Percentiles rank a stretch among this genome's conserved stretches.
Evolutionary conservation across 306 rosid species (phyloP).

Genomic region (Lablab purpureus): DNA sequence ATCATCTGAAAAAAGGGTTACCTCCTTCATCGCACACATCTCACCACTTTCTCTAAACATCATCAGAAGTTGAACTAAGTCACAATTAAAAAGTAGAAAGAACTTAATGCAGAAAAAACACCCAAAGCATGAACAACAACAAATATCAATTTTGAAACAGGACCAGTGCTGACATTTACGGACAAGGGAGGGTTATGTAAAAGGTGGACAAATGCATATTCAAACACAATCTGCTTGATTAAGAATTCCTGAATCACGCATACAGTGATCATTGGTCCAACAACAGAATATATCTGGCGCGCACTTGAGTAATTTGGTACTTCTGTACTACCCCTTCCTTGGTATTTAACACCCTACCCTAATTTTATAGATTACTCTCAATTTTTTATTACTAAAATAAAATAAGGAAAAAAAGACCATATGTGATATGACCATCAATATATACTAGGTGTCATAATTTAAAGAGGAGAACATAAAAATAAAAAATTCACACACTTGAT

Average conservation of each 20-base stretch:
- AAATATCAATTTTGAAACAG: slow-evolving; percentile 21
- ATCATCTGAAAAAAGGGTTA: slow-evolving; percentile 83
- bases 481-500: slow-evolving; percentile 19
- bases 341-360: neutral
- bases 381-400: neutral
- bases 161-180: slow-evolving; percentile 17
- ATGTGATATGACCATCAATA: no score
- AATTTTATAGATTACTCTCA: neutral
- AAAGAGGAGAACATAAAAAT: neutral
- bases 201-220: slow-evolving; percentile 18
- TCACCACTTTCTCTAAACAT: slow-evolving; percentile 87
- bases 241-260: slow-evolving; percentile 5
- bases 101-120: slow-evolving; percentile 10
- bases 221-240: slow-evolving; percentile 19
- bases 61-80: slow-evolving; percentile 44
- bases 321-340: neutral
- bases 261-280: slow-evolving; percentile 21
- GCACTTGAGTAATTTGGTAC: neutral
- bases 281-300: slow-evolving; percentile 46
- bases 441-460: neutral
- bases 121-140: slow-evolving; percentile 24
- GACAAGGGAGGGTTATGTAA: neutral
- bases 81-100: slow-evolving; percentile 39
- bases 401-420: neutral
- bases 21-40: slow-evolving; percentile 99